Base-by-base conservation (phyloP, 2,329 filamentous ascomycete species). In the Ceratocystis variospora region DNA sequence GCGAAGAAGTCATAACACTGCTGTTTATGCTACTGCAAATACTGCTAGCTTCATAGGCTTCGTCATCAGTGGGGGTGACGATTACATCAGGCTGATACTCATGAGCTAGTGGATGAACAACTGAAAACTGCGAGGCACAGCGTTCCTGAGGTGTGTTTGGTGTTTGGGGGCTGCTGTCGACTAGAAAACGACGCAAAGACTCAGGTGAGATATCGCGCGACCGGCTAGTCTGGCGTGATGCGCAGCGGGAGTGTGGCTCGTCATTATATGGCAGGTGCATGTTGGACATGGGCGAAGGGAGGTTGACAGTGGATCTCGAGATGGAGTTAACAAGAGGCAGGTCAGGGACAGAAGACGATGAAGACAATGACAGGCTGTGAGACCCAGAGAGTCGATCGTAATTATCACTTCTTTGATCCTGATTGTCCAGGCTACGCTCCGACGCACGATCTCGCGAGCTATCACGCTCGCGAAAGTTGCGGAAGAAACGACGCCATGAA, bases 131-230 rank as follows among this genome's bases (percentile, higher is more conserved):
- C 12, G 71, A 46, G 70, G 70, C 45, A 69, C 64, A 28, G 76
- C 75, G 8, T 69, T 55, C 50, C 50, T 55, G 50, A 5, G 50
- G 50, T 10, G 50, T 55, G 12, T 31, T 19, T 6, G 50, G 50
- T 7, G 45, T 22, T 15, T 48, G 61, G 5, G 57, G n/a, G 17
- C n/a, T 69, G 63, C 82, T 80, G 33, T 81, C 80, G 12, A 76
- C 77, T 3, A 81, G 73, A 73, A 82, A 83, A 65, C 77, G 78
- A 50, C 77, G 78, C 61, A 82, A 74, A 1, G 81, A 82, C 66
- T 83, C 81, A 1, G 82, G 82, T 0, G 81, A 84, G 62, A 84
- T 78, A 41, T 83, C 79, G 57, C 80, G 77, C 2, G 73, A 68
- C 3, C 77, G 61, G 61, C 19, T 67, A 17, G 65, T 67, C 28